Evolutionary conservation across 2,329 filamentous ascomycete species (phyloP).

Genomic region (Thermomyces lanuginosus): DNA sequence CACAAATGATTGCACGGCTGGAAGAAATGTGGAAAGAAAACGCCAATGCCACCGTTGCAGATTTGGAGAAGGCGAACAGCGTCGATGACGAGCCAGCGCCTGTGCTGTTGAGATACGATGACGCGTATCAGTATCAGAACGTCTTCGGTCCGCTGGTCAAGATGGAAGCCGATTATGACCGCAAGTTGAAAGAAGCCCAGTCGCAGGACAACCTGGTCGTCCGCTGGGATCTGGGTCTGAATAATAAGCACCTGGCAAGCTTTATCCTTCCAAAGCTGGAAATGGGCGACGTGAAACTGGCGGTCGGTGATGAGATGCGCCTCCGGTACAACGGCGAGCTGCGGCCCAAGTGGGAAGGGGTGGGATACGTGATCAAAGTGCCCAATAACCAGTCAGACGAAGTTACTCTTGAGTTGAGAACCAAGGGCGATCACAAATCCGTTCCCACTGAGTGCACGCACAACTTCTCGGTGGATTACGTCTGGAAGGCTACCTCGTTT

Average conservation of each 20-base stretch:
- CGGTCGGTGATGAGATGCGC: slow-evolving; percentile 96
- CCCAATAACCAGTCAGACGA: slow-evolving; percentile 98
- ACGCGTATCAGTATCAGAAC: slow-evolving; percentile 97
- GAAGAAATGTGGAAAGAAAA: slow-evolving; percentile 99
- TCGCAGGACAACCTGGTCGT: slow-evolving; percentile 91
- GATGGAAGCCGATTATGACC: slow-evolving; percentile 98
- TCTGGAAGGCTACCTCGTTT: slow-evolving; percentile 98
- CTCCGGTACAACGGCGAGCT: slow-evolving; percentile 92
- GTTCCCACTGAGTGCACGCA: slow-evolving; percentile 92
- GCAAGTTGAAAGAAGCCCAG: slow-evolving; percentile 95
- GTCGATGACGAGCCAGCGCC: slow-evolving; percentile 92
- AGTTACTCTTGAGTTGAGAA: slow-evolving; percentile 83
- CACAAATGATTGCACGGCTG: slow-evolving; percentile 86
- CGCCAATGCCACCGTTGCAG: slow-evolving; percentile 67
- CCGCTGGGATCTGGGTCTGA: slow-evolving; percentile 85
- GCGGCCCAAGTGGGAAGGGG: slow-evolving; percentile 83
- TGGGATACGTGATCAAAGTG: slow-evolving; percentile 98
- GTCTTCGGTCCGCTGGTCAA: slow-evolving; percentile 96
- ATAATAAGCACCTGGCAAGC: slow-evolving; percentile 92
- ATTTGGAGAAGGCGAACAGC: slow-evolving; percentile 77
- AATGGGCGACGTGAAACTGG: slow-evolving; percentile 91
- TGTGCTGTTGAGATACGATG: slow-evolving; percentile 84
- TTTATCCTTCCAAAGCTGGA: slow-evolving; percentile 96
- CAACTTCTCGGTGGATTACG: slow-evolving; percentile 96
- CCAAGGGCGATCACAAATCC: slow-evolving; percentile 88